Percentiles rank a stretch among this genome's conserved stretches.
Evolutionary conservation across 2,329 filamentous ascomycete species (phyloP).

Genomic region (Escovopsis weberi): DNA sequence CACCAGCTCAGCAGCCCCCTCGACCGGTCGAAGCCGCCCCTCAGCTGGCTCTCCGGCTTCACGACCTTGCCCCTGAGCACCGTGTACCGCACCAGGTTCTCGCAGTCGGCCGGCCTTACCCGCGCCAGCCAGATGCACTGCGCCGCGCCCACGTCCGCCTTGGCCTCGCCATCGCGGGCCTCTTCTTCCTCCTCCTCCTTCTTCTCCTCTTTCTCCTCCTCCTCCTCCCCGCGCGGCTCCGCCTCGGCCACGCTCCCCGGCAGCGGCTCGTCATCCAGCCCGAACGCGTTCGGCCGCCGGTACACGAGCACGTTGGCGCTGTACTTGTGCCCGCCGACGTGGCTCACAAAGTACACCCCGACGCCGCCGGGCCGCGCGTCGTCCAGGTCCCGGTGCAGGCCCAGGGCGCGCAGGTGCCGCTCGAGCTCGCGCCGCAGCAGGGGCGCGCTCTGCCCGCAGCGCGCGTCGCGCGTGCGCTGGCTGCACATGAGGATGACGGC

Average conservation of each 20-base stretch:
- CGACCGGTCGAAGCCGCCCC: constrained; percentile 78
- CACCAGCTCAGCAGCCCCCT: constrained; percentile 81
- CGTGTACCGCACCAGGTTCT: constrained; percentile 81
- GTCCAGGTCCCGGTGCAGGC: constrained; percentile 72
- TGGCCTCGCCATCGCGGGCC: constrained; percentile 12
- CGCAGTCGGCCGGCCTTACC: constrained; percentile 75
- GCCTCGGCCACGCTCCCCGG: constrained; percentile 9
- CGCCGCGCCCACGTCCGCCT: constrained; percentile 42
- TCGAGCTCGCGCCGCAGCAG: constrained; percentile 80
- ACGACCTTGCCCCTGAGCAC: constrained; percentile 87
- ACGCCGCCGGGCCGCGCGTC: constrained; percentile 85
- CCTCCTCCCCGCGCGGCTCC: constrained; percentile 12
- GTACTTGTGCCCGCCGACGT: constrained; percentile 95
- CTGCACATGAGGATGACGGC: constrained; percentile 88
- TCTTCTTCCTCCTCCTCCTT: background rate
- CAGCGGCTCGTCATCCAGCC: constrained; percentile 29
- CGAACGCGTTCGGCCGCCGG: constrained; percentile 46
- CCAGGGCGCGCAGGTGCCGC: constrained; percentile 70
- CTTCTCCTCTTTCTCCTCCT: too few relatives aligned
- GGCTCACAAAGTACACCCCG: constrained; percentile 90
- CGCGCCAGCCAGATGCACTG: constrained; percentile 91
- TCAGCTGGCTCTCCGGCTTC: constrained; percentile 71
- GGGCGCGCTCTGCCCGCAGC: constrained; percentile 87
- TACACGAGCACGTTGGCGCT: constrained; percentile 91
- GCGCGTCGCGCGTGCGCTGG: constrained; percentile 83